A percentile compares a stretch with the other conserved stretches of the same genome.
Conservation (phyloP, 495 filamentous ascomycete species). For the Pseudotulostoma volvatum region DNA sequence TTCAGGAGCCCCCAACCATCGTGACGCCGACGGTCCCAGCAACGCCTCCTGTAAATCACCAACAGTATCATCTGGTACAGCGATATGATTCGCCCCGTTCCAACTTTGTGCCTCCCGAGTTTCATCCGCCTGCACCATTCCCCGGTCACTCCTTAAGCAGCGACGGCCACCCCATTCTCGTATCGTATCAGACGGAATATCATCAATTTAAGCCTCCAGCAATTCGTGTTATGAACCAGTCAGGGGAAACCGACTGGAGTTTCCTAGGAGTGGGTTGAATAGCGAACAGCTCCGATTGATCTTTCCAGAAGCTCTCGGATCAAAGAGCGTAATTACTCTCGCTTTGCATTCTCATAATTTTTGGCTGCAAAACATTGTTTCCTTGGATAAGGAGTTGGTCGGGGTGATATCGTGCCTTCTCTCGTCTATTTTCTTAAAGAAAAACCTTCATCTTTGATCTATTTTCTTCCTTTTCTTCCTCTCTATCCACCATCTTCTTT, state of each 20-base stretch:
- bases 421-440: too few relatives aligned
- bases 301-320: too few relatives aligned
- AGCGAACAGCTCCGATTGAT: too few relatives aligned
- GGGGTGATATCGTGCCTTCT: too few relatives aligned
- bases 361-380: too few relatives aligned
- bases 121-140: slow-evolving; percentile 19
- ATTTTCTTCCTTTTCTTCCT: too few relatives aligned
- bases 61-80: slow-evolving; percentile 17
- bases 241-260: slow-evolving; percentile 31
- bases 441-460: too few relatives aligned
- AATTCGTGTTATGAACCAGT: slow-evolving; percentile 24
- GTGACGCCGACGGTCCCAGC: slow-evolving; percentile 13
- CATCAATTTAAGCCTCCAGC: slow-evolving; percentile 22
- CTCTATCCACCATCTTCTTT: not conserved
- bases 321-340: too few relatives aligned
- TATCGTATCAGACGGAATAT: slow-evolving; percentile 22
- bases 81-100: slow-evolving; percentile 23
- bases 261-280: slow-evolving; percentile 31
- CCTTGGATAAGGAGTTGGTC: not conserved
- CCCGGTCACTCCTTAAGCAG: slow-evolving; percentile 11
- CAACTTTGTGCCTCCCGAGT: slow-evolving; percentile 23
- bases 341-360: too few relatives aligned
- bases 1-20: slow-evolving; percentile 1
- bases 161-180: slow-evolving; percentile 22
- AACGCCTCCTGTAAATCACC: slow-evolving; percentile 7